Evolutionary conservation across 257 asterid genomes (phyloP).

Genomic region (Parsonsia alboflavescens): DNA sequence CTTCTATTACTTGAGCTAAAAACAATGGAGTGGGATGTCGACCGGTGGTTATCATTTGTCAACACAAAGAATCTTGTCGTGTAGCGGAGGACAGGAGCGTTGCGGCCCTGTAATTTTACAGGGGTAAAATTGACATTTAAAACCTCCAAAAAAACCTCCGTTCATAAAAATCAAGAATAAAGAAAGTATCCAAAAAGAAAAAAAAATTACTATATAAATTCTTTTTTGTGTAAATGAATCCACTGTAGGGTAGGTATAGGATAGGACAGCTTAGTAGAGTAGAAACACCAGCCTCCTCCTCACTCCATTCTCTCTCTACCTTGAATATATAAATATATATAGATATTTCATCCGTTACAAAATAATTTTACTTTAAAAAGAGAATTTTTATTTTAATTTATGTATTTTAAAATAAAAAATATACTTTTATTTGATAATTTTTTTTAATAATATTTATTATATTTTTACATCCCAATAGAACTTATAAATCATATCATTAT

Average conservation of each 20-base stretch:
- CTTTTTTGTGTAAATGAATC: neutral
- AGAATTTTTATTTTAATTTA: too few relatives aligned
- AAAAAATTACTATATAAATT: neutral
- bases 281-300: constrained; percentile 13
- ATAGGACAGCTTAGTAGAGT: constrained; percentile 50
- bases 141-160: constrained; percentile 12
- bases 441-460: too few relatives aligned
- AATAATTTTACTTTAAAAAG: too few relatives aligned
- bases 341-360: too few relatives aligned
- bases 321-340: neutral
- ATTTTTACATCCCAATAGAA: too few relatives aligned
- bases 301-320: neutral
- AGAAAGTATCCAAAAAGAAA: constrained; percentile 17
- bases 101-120: constrained; percentile 31
- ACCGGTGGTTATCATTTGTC: constrained; percentile 29
- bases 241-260: constrained; percentile 48
- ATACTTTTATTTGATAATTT: too few relatives aligned
- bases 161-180: constrained; percentile 23
- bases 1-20: constrained; percentile 13
- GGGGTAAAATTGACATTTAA: constrained; percentile 35
- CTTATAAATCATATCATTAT: too few relatives aligned
- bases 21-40: constrained; percentile 30
- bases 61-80: constrained; percentile 37
- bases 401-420: too few relatives aligned
- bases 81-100: constrained; percentile 31